Conservation (phyloP, 2,329 filamentous ascomycete species). For the Cercospora sp. region DNA sequence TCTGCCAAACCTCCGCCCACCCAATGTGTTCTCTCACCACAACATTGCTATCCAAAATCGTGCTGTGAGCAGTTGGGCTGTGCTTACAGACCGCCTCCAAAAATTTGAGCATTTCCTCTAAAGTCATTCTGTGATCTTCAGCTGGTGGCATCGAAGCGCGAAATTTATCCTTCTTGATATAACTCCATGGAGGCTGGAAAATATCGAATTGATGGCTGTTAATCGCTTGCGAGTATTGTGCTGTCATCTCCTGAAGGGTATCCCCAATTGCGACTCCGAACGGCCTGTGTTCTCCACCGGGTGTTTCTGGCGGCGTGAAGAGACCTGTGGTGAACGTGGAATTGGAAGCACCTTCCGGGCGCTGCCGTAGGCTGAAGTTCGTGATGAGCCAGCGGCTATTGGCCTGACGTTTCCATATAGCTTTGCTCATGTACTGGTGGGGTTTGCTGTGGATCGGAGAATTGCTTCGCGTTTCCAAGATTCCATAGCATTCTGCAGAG, state of each 20-base stretch:
- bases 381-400: conserved; percentile 2
- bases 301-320: conserved; percentile 8
- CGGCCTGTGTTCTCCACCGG: neutral
- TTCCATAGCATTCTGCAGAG: conserved; percentile 9
- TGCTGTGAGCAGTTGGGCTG: conserved; percentile 4
- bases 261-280: neutral
- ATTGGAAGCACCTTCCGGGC: neutral
- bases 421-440: conserved; percentile 8
- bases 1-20: conserved; percentile 13
- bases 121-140: conserved; percentile 10
- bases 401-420: conserved; percentile 1
- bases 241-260: conserved; percentile 10
- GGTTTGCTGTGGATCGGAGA: neutral
- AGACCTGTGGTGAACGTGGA: conserved; percentile 7
- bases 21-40: conserved; percentile 4
- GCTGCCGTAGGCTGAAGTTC: conserved; percentile 1
- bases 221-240: conserved; percentile 2
- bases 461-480: neutral
- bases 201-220: conserved; percentile 7
- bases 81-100: neutral
- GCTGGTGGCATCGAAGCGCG: conserved; percentile 9
- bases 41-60: conserved; percentile 6
- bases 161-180: conserved; percentile 2
- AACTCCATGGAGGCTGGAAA: conserved; percentile 4
- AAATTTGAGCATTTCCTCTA: conserved; percentile 2